Evolutionary conservation across 257 asterid species (phyloP).

Genomic region (Nemophila menziesii): DNA sequence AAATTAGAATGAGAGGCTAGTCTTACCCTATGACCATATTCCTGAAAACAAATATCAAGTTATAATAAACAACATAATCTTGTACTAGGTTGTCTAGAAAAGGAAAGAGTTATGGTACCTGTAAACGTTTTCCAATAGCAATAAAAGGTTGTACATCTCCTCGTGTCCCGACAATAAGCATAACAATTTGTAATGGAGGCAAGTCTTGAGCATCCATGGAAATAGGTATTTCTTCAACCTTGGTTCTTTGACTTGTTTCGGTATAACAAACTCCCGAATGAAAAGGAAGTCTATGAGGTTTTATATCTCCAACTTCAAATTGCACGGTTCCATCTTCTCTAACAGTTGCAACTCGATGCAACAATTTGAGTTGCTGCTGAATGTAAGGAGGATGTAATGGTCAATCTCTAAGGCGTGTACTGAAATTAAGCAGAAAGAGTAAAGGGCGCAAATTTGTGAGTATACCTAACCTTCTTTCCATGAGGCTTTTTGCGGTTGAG

Average conservation of each 20-base stretch:
- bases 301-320: conserved; percentile 52
- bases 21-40: conserved; percentile 77
- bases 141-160: conserved; percentile 92
- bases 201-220: conserved; percentile 23
- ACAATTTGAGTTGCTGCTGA: conserved; percentile 57
- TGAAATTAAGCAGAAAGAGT: not conserved
- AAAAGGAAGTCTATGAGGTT: conserved; percentile 33
- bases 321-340: conserved; percentile 70
- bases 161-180: conserved; percentile 87
- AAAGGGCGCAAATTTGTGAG: conserved; percentile 4
- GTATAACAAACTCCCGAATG: conserved; percentile 27
- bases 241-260: too few species aligned
- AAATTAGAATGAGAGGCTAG: conserved; percentile 79
- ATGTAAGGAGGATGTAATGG: conserved; percentile 1
- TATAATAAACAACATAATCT: not conserved
- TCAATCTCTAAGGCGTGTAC: not conserved
- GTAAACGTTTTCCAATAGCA: conserved; percentile 74
- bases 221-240: conserved; percentile 19
- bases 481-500: conserved; percentile 43
- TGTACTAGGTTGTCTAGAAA: not conserved
- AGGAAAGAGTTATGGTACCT: conserved; percentile 25
- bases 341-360: conserved; percentile 44
- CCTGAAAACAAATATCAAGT: conserved; percentile 35
- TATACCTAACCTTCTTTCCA: conserved; percentile 48
- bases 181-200: conserved; percentile 72